Percentiles rank a stretch among this genome's conserved stretches.
Evolutionary conservation across 768 basidiomycete species (phyloP).

Genomic region (Naganishia antarctica): DNA sequence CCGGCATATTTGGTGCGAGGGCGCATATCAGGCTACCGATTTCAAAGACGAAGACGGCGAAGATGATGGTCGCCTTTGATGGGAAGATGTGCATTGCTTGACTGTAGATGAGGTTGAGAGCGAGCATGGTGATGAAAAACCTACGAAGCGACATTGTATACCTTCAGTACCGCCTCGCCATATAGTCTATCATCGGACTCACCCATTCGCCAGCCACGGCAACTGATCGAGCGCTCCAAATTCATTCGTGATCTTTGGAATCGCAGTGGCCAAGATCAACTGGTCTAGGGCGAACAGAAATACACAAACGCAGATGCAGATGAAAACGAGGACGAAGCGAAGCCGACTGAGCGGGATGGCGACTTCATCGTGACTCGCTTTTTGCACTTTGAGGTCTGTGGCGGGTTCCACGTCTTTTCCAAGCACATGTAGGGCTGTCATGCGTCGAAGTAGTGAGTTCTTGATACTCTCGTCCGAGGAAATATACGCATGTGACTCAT

Average conservation of each 20-base stretch:
- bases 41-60: constrained; percentile 52
- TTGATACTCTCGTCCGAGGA: too few species aligned
- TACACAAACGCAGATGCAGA: constrained; percentile 35
- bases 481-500: too few species aligned
- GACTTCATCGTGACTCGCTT: neutral
- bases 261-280: constrained; percentile 50
- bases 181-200: neutral
- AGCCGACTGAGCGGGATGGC: constrained; percentile 16
- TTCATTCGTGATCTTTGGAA: constrained; percentile 42
- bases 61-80: constrained; percentile 44
- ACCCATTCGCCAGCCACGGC: constrained; percentile 43
- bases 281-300: constrained; percentile 49
- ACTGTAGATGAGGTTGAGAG: constrained; percentile 44
- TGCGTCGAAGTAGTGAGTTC: too few species aligned
- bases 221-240: constrained; percentile 43
- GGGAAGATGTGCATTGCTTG: constrained; percentile 45
- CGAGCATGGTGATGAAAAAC: constrained; percentile 45
- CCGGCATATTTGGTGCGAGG: constrained; percentile 42
- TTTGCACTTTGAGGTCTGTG: neutral
- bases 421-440: constrained; percentile 2
- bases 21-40: constrained; percentile 54
- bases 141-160: constrained; percentile 27
- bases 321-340: constrained; percentile 24
- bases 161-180: constrained; percentile 12
- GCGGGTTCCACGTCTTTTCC: neutral